These are phyloP conservation scores for Hsuehochloa calcarea DNA, from an alignment of 176 grass and related monocot genomes.

Conservation along the genomic window DNA sequence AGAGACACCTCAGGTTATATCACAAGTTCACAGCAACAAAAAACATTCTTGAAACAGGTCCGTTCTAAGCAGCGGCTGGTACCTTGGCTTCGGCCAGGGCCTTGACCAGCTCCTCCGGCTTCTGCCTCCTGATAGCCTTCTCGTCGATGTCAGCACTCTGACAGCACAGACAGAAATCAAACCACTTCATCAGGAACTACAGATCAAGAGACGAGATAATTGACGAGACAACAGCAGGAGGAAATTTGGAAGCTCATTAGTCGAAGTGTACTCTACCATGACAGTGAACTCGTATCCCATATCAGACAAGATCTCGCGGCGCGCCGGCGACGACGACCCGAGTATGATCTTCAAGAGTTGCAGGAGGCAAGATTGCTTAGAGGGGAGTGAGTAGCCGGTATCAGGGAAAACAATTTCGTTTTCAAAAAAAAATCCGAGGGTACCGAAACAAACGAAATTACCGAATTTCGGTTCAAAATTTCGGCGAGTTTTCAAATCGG, in stretches of 20 bases:
- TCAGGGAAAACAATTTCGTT: no score
- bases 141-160: conserved; percentile 81
- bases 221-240: neutral
- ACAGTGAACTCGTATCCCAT: conserved; percentile 73
- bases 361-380: neutral
- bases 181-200: neutral
- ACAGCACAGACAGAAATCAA: neutral
- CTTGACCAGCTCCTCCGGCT: conserved; percentile 69
- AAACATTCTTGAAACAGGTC: neutral
- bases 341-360: conserved; percentile 52
- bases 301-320: conserved; percentile 57
- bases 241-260: neutral
- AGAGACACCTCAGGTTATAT: neutral
- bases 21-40: neutral
- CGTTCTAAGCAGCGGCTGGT: neutral
- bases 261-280: conserved; percentile 38
- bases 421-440: no score
- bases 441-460: no score
- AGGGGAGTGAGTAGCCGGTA: neutral
- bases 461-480: no score
- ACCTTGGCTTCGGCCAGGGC: conserved; percentile 78
- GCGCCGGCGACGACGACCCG: conserved; percentile 71
- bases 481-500: no score
- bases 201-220: neutral
- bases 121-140: conserved; percentile 66